phyloP scores from a whole-genome alignment of 2,329 filamentous ascomycete species.

The Venturia pyrina region DNA sequence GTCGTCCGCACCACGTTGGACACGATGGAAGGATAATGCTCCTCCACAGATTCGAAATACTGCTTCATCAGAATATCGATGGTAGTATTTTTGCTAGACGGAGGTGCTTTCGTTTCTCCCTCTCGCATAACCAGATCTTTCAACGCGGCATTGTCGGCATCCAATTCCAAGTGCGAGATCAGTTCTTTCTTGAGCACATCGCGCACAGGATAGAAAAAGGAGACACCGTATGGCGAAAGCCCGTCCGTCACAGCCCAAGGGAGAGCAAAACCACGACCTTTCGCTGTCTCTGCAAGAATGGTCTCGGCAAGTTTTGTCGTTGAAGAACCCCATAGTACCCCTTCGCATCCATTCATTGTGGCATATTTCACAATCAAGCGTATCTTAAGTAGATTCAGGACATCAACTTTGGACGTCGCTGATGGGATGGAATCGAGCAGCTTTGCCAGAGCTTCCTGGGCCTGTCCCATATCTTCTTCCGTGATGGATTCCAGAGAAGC shows the following conservation, averaged over 20 bases:
- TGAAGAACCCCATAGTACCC: constrained; percentile 72
- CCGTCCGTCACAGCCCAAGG: constrained; percentile 79
- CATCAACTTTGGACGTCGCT: constrained; percentile 64
- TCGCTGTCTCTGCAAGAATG: constrained; percentile 78
- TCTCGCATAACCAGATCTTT: constrained; percentile 19
- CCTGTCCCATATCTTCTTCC: neutral
- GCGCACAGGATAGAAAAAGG: constrained; percentile 70
- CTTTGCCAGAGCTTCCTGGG: constrained; percentile 27
- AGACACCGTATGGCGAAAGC: constrained; percentile 43
- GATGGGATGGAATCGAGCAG: constrained; percentile 58
- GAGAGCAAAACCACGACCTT: constrained; percentile 75
- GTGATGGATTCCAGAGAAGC: constrained; percentile 34
- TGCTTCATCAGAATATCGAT: constrained; percentile 85
- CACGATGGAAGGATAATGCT: constrained; percentile 80
- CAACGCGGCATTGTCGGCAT: constrained; percentile 17
- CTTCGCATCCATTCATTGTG: constrained; percentile 49
- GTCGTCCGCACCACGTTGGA: constrained; percentile 90
- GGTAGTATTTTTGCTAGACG: constrained; percentile 54
- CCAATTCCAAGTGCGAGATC: constrained; percentile 49
- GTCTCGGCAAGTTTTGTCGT: constrained; percentile 82
- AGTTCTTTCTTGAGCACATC: constrained; percentile 81
- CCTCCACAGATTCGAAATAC: constrained; percentile 80
- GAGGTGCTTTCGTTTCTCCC: constrained; percentile 1
- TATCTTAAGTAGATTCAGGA: constrained; percentile 59
- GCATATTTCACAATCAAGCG: constrained; percentile 61